Evolutionary conservation across 2,329 filamentous ascomycete species (phyloP).

Genomic region (Exserohilum rostratum): DNA sequence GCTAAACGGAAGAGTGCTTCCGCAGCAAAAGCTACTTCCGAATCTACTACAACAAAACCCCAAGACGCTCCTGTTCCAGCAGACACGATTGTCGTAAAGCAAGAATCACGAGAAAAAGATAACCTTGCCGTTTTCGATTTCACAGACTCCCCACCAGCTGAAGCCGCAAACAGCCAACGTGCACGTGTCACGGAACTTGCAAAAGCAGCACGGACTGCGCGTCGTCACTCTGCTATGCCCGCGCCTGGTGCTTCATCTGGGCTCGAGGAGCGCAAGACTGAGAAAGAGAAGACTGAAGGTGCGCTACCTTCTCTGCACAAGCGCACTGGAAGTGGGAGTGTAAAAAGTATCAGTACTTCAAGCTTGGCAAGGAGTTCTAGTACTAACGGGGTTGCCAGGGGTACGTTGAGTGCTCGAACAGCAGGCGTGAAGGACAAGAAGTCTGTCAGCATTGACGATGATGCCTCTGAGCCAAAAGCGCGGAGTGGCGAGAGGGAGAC

Average conservation of each 20-base stretch:
- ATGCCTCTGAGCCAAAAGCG: slow-evolving; percentile 10
- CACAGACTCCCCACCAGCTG: slow-evolving; percentile 41
- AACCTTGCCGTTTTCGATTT: slow-evolving; percentile 49
- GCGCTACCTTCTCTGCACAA: slow-evolving; percentile 32
- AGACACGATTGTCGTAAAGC: slow-evolving; percentile 9
- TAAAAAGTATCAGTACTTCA: slow-evolving; percentile 28
- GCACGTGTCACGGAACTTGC: slow-evolving; percentile 37
- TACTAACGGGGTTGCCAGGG: slow-evolving; percentile 13
- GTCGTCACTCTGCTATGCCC: slow-evolving; percentile 45
- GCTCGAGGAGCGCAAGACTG: slow-evolving; percentile 15
- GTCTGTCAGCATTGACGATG: neutral
- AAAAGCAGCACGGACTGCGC: slow-evolving; percentile 34
- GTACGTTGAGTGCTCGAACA: slow-evolving; percentile 17
- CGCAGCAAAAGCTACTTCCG: slow-evolving; percentile 4
- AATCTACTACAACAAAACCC: slow-evolving; percentile 8
- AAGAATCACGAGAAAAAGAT: slow-evolving; percentile 28
- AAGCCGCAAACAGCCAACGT: slow-evolving; percentile 20
- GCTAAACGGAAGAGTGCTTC: slow-evolving; percentile 28
- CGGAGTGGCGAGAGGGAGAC: slow-evolving; percentile 17
- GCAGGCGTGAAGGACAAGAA: slow-evolving; percentile 28
- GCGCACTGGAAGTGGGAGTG: slow-evolving; percentile 33
- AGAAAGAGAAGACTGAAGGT: slow-evolving; percentile 24
- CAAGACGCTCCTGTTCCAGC: slow-evolving; percentile 3
- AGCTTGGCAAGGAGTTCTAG: slow-evolving; percentile 18
- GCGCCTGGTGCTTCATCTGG: slow-evolving; percentile 11